These are phyloP conservation scores for Kluyveromyces marxianus DNA, from an alignment of 1,139 yeast species.

Conservation along the genomic window DNA sequence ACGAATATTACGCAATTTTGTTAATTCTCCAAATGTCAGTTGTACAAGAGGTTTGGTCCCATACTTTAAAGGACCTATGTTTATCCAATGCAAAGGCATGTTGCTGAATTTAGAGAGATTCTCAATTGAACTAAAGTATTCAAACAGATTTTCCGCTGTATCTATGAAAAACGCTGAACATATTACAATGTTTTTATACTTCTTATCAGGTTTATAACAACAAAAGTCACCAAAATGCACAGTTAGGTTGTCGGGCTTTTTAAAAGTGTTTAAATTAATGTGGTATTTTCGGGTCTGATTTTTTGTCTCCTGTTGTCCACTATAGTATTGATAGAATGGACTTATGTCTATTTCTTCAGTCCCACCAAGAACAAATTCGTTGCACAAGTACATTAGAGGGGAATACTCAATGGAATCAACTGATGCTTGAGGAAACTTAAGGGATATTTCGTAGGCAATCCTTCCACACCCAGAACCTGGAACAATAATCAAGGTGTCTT, in stretches of 20 bases:
- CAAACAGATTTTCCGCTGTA: slow-evolving; percentile 77
- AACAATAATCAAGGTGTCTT: slow-evolving; percentile 45
- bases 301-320: slow-evolving; percentile 48
- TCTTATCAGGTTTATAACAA: slow-evolving; percentile 34
- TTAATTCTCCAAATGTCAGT: slow-evolving; percentile 57
- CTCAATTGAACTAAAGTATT: slow-evolving; percentile 58
- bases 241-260: slow-evolving; percentile 41
- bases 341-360: slow-evolving; percentile 30
- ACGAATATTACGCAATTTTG: slow-evolving; percentile 39
- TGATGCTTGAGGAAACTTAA: slow-evolving; percentile 29
- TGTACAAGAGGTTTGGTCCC: slow-evolving; percentile 83
- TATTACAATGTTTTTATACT: slow-evolving; percentile 46
- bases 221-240: slow-evolving; percentile 63
- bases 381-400: slow-evolving; percentile 59
- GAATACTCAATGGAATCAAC: slow-evolving; percentile 71
- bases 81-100: slow-evolving; percentile 60
- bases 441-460: slow-evolving; percentile 55
- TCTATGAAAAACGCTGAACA: slow-evolving; percentile 75
- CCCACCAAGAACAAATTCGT: slow-evolving; percentile 43
- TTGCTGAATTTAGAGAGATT: slow-evolving; percentile 37
- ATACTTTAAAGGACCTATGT: slow-evolving; percentile 80
- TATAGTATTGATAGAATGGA: slow-evolving; percentile 69
- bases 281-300: slow-evolving; percentile 47
- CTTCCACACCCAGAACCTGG: slow-evolving; percentile 83
- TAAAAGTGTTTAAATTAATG: slow-evolving; percentile 30